Evolutionary conservation across 495 filamentous ascomycete genomes (phyloP).

Genomic region (Chaetomium tenue): DNA sequence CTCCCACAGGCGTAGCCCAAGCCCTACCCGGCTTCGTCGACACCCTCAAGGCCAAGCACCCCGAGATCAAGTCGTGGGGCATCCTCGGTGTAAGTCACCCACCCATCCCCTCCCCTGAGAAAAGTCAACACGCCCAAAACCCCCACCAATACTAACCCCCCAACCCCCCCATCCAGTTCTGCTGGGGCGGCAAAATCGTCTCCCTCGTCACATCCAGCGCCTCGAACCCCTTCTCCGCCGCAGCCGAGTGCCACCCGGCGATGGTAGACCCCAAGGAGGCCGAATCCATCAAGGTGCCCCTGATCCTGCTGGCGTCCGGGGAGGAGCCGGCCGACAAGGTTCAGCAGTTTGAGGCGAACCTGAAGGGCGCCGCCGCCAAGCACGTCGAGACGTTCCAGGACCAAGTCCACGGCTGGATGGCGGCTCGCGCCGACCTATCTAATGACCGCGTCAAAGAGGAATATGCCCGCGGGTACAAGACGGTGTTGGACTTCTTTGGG

Average conservation of each 20-base stretch:
- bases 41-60: constrained; percentile 53
- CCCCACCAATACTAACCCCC: not conserved
- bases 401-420: constrained; percentile 93
- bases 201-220: constrained; percentile 56
- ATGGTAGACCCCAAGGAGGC: constrained; percentile 83
- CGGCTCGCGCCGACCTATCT: constrained; percentile 67
- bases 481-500: constrained; percentile 69
- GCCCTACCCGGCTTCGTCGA: constrained; percentile 63
- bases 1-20: constrained; percentile 59
- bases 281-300: constrained; percentile 60
- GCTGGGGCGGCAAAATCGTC: constrained; percentile 86
- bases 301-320: constrained; percentile 63
- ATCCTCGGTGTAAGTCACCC: constrained; percentile 62
- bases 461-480: constrained; percentile 77
- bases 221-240: constrained; percentile 65
- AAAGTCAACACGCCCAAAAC: not conserved
- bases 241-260: constrained; percentile 74
- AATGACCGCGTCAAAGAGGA: constrained; percentile 66
- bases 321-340: constrained; percentile 68
- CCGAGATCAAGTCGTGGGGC: constrained; percentile 72
- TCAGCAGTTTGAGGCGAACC: constrained; percentile 63
- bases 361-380: constrained; percentile 63
- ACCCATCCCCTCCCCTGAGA: not conserved
- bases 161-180: constrained; percentile 51
- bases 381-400: constrained; percentile 76